Conservation (phyloP, 2,329 filamentous ascomycete genomes). For the Alternaria consortialis region DNA sequence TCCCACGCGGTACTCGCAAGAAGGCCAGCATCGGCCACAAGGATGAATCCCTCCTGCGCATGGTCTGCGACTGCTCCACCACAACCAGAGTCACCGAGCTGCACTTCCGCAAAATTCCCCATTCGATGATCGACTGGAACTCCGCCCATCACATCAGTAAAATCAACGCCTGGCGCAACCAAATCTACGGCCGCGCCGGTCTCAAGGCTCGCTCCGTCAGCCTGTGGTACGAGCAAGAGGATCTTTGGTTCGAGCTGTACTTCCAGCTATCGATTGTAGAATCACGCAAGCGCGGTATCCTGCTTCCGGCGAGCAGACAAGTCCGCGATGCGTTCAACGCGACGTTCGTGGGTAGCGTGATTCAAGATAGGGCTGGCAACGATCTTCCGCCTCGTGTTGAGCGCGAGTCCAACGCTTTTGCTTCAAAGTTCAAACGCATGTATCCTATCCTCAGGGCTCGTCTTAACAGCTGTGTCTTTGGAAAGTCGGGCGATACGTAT, state of each 20-base stretch:
- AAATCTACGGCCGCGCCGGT: conserved; percentile 34
- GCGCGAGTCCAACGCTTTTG: conserved; percentile 21
- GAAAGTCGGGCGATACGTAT: conserved; percentile 20
- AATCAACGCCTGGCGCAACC: conserved; percentile 37
- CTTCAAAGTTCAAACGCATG: conserved; percentile 29
- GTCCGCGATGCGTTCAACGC: conserved; percentile 27
- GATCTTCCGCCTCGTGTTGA: conserved; percentile 6
- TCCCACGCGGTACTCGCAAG: conserved; percentile 20
- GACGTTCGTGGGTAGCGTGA: conserved; percentile 19
- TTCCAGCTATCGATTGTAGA: conserved; percentile 27
- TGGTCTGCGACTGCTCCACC: conserved; percentile 22
- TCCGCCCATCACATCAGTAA: conserved; percentile 24
- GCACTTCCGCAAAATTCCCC: conserved; percentile 28
- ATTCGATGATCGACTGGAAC: conserved; percentile 31
- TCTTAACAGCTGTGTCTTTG: conserved; percentile 1
- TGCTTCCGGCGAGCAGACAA: conserved; percentile 9
- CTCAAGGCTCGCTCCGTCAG: conserved; percentile 23
- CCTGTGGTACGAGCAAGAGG: conserved; percentile 29
- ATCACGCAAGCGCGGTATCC: conserved; percentile 15
- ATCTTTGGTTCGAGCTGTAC: conserved; percentile 30
- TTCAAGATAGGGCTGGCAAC: conserved; percentile 8
- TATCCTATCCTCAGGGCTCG: conserved; percentile 7
- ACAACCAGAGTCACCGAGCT: conserved; percentile 19
- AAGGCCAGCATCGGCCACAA: conserved; percentile 16
- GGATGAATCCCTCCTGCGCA: conserved; percentile 21